Evolutionary conservation across 352 stramenopile species (phyloP).

Genomic region (Globisporangium lucens): DNA sequence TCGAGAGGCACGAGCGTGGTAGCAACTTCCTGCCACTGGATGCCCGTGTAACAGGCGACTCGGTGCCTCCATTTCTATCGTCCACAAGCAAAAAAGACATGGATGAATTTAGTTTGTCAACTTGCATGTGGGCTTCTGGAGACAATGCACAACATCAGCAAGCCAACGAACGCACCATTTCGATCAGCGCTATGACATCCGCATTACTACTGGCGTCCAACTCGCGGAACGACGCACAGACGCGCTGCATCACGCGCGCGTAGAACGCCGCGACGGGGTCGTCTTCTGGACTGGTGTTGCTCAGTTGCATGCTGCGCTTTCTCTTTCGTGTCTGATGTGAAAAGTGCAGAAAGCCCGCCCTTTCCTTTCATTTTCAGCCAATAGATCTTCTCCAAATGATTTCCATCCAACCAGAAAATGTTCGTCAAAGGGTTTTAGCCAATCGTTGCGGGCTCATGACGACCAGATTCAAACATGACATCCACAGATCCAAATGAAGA

Average conservation of each 20-base stretch:
- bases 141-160: background rate
- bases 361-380: conserved; percentile 2
- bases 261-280: conserved; percentile 51
- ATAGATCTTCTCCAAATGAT: background rate
- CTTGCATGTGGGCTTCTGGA: background rate
- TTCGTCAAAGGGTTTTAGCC: background rate
- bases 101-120: background rate
- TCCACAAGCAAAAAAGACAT: background rate
- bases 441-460: background rate
- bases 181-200: conserved; percentile 20
- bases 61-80: conserved; percentile 42
- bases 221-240: conserved; percentile 43
- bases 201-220: conserved; percentile 18
- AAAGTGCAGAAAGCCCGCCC: background rate
- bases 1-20: background rate
- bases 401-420: background rate
- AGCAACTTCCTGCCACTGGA: background rate
- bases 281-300: conserved; percentile 7
- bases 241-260: conserved; percentile 51
- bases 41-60: conserved; percentile 33
- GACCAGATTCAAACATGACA: background rate
- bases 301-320: background rate
- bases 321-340: background rate
- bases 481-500: no score
- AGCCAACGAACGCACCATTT: conserved; percentile 22